Percentiles rank a stretch among this genome's conserved stretches.
Evolutionary conservation across 345 rosid species (phyloP).

Genomic region (Linum tenue): DNA sequence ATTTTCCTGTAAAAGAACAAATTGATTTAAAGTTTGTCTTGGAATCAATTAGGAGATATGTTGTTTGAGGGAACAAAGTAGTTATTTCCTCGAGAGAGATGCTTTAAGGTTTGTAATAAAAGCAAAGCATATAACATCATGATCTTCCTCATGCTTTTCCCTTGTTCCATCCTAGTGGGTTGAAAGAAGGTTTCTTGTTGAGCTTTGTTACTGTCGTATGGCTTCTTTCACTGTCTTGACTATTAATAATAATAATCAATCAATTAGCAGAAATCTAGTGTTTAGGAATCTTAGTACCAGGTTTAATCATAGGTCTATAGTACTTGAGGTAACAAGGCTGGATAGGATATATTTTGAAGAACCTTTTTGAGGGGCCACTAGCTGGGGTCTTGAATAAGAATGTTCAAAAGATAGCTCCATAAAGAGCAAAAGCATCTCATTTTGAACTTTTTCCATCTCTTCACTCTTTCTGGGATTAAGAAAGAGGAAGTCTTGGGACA

Average conservation of each 20-base stretch:
- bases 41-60: background rate
- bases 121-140: background rate
- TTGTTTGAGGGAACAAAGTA: no score
- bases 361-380: background rate
- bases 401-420: background rate
- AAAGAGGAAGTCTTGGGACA: slow-evolving; percentile 7
- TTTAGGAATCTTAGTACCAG: background rate
- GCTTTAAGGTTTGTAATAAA: no score
- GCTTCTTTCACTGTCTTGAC: background rate
- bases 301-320: background rate
- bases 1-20: no score
- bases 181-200: no score
- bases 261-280: background rate
- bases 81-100: no score
- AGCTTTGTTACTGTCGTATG: background rate
- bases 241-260: no score
- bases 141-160: no score
- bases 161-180: no score
- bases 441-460: no score
- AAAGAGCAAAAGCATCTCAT: background rate
- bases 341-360: background rate
- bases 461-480: background rate
- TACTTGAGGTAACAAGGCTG: background rate
- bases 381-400: background rate
- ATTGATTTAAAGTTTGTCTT: background rate